Conservation (phyloP, 179 eudicot genomes). For the Vitellaria paradoxa region DNA sequence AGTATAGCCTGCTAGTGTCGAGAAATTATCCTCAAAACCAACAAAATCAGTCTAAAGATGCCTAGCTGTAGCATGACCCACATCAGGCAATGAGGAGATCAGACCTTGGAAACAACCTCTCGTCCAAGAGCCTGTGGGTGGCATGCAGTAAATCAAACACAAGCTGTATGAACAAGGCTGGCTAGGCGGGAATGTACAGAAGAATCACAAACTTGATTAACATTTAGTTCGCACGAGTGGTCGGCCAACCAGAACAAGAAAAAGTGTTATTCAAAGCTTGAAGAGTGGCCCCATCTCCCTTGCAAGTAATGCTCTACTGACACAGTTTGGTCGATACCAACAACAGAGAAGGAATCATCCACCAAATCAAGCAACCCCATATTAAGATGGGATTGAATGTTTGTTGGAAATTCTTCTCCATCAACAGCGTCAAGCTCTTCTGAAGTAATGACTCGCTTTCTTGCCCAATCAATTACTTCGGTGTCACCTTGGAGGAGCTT, state of each 20-base stretch:
- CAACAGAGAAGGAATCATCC: slow-evolving; percentile 41
- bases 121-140: slow-evolving; percentile 17
- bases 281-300: slow-evolving; percentile 73
- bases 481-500: slow-evolving; percentile 50
- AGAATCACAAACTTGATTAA: background rate
- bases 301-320: slow-evolving; percentile 56
- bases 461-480: slow-evolving; percentile 44
- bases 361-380: slow-evolving; percentile 53
- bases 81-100: slow-evolving; percentile 17
- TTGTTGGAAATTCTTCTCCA: slow-evolving; percentile 38
- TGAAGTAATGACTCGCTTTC: slow-evolving; percentile 23
- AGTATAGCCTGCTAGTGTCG: too few relatives aligned
- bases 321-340: slow-evolving; percentile 47
- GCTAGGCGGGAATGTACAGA: background rate
- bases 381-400: slow-evolving; percentile 58
- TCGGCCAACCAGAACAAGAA: background rate
- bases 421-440: slow-evolving; percentile 27
- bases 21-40: too few relatives aligned
- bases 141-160: background rate
- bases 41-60: too few relatives aligned
- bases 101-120: slow-evolving; percentile 15
- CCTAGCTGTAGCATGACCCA: too few relatives aligned
- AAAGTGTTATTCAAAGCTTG: slow-evolving; percentile 50
- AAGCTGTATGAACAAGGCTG: background rate
- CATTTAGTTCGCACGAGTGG: background rate